Evolutionary conservation across 2,329 filamentous ascomycete genomes (phyloP), one percentile per base, ranked within the genome.

Genomic region (Aspergillus bombycis): DNA sequence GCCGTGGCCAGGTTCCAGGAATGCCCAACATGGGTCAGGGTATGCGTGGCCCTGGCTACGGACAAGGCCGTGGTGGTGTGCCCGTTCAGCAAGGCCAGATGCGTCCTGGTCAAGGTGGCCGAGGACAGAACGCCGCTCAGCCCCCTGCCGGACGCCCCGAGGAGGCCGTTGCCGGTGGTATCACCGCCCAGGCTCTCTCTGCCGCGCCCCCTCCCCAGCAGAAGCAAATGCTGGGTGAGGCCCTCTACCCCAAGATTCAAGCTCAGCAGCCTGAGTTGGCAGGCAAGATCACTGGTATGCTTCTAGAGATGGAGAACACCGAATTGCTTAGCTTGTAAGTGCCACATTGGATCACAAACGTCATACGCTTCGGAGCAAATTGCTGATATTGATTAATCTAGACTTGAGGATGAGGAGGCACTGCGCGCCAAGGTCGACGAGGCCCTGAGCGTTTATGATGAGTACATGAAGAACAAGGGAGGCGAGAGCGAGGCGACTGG

Each of bases 231-330:
- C 89, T 99, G 61, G 95, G 95, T 79, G 95, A 99, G 84, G 90
- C 93, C 72, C 91, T 99, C 73, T 99, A 98, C 87, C 95, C 95
- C 77, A 99, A 98, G 91, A 98, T 99, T 75, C 89, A 94, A 80
- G 89, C 88, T 71, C 90, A 97, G 82, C 95, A 99, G 85, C 91
- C 93, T 65, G 94, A 97, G 74, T 86, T 99, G 75, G 95, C 95
- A 67, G 95, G 95, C 78, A 99, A 99, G 90, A 98, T 99, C 80
- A 99, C 95, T 66, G 95, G 95, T 83, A 99, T 99, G 95, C 91
- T 99, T 74, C 83, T 99, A 74, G 95, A 99, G 88, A 99, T 99
- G 95, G 95, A 98, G 75, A 98, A 98, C 82, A 79, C 86, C 62
- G 95, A 99, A 85, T 85, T 99, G 73, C 87, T 99, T 77, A 92